Evolutionary conservation across 176 grass and related monocot genomes (phyloP).

Genomic region (Phyllostachys edulis): DNA sequence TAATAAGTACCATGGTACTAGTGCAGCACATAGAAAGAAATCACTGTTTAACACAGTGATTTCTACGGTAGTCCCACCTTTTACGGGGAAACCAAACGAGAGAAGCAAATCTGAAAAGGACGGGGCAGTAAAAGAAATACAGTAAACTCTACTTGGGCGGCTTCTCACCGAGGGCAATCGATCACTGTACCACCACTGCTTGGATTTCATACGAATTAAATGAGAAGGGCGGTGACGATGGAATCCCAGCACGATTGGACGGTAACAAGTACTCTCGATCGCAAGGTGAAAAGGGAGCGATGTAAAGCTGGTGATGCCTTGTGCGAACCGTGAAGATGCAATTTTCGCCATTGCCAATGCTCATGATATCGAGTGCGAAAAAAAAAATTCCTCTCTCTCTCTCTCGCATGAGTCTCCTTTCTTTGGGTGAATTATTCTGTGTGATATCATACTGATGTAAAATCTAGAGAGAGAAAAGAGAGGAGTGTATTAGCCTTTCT

Average conservation of each 20-base stretch:
- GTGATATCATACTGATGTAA: neutral
- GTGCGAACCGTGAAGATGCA: neutral
- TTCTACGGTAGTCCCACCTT: too few species aligned
- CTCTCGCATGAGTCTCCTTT: neutral
- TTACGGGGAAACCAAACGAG: neutral
- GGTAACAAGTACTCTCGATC: neutral
- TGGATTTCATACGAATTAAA: neutral
- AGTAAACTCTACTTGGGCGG: neutral
- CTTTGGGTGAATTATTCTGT: neutral
- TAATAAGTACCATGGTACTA: too few species aligned
- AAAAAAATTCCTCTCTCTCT: neutral
- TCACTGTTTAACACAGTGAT: too few species aligned
- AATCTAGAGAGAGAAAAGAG: neutral
- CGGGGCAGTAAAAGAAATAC: neutral
- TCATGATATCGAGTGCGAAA: neutral
- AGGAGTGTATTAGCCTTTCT: slow-evolving; percentile 29
- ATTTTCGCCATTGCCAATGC: neutral
- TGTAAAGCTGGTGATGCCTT: neutral
- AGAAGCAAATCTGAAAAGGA: neutral
- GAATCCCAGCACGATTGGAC: neutral
- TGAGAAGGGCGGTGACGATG: neutral
- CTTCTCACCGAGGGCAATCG: neutral
- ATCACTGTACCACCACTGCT: neutral
- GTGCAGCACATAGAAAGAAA: too few species aligned
- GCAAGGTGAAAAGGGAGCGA: neutral